These are phyloP conservation scores for Pseudopyricularia cyperi DNA, from an alignment of 2,329 filamentous ascomycete species.

Conservation along the genomic window DNA sequence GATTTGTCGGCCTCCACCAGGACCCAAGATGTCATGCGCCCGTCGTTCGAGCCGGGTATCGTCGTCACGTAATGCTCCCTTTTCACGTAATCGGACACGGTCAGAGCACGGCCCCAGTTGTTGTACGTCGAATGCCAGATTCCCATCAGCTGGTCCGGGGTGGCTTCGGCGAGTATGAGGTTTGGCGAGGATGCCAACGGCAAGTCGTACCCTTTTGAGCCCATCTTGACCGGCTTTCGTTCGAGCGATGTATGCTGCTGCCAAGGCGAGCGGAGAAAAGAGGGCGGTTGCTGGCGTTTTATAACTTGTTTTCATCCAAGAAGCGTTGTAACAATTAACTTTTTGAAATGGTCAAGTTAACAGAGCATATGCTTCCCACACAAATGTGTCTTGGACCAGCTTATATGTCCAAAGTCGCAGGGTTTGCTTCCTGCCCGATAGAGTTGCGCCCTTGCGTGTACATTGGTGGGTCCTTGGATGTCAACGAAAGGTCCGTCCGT, in stretches of 20 bases:
- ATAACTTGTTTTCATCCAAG: no score
- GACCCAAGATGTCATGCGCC: slow-evolving; percentile 51
- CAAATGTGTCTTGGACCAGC: no score
- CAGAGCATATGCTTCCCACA: no score
- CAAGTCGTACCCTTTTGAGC: slow-evolving; percentile 16
- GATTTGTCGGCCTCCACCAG: slow-evolving; percentile 33
- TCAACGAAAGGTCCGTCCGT: neutral
- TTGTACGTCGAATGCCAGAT: slow-evolving; percentile 43
- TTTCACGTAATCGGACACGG: slow-evolving; percentile 39
- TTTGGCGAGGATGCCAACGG: slow-evolving; percentile 19
- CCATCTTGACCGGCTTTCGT: slow-evolving; percentile 13
- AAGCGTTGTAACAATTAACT: no score
- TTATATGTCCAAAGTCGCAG: neutral
- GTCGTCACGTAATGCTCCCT: slow-evolving; percentile 45
- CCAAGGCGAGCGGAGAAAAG: neutral
- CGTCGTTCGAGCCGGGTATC: slow-evolving; percentile 42
- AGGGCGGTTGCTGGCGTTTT: no score
- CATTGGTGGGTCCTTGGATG: neutral
- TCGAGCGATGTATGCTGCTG: neutral
- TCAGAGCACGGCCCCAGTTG: slow-evolving; percentile 47
- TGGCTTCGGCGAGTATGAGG: slow-evolving; percentile 42
- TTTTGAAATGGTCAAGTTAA: no score
- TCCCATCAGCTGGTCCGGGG: slow-evolving; percentile 34
- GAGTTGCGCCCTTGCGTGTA: neutral
- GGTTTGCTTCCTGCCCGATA: neutral